Evolutionary conservation across 345 rosid species (phyloP).

Genomic region (Dipteronia sinensis): DNA sequence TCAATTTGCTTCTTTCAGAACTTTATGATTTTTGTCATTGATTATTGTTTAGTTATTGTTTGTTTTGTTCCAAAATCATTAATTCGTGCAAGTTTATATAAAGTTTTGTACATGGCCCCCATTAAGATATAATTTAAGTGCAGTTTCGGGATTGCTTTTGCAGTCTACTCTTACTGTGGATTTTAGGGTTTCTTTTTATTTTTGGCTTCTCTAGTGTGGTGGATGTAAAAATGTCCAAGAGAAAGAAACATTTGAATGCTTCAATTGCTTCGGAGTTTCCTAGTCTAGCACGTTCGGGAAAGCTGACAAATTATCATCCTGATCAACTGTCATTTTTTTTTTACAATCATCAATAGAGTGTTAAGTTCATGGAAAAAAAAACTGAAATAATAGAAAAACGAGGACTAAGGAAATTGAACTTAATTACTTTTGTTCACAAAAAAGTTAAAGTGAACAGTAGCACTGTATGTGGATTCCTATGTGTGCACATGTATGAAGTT

Average conservation of each 20-base stretch:
- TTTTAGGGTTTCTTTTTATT: neutral
- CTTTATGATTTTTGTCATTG: neutral
- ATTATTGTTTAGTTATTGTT: neutral
- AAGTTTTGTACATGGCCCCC: neutral
- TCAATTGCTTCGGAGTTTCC: neutral
- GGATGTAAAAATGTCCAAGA: neutral
- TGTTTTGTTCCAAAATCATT: neutral
- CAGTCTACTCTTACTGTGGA: neutral
- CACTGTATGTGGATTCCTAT: neutral
- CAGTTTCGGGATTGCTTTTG: neutral
- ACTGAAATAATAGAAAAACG: neutral
- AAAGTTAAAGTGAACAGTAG: neutral
- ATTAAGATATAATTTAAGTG: neutral
- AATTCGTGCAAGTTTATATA: neutral
- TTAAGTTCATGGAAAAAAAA: neutral
- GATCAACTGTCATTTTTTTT: neutral
- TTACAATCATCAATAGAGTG: neutral
- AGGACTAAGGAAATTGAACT: neutral
- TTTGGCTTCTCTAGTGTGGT: neutral
- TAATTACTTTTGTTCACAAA: neutral
- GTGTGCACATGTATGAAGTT: neutral
- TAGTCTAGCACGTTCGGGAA: neutral
- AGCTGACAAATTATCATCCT: neutral
- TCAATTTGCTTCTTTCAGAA: conserved; percentile 6
- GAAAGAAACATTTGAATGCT: conserved; percentile 1